Base-by-base conservation (phyloP, 2,329 filamentous ascomycete genomes). In the Aspergillus sp. region DNA sequence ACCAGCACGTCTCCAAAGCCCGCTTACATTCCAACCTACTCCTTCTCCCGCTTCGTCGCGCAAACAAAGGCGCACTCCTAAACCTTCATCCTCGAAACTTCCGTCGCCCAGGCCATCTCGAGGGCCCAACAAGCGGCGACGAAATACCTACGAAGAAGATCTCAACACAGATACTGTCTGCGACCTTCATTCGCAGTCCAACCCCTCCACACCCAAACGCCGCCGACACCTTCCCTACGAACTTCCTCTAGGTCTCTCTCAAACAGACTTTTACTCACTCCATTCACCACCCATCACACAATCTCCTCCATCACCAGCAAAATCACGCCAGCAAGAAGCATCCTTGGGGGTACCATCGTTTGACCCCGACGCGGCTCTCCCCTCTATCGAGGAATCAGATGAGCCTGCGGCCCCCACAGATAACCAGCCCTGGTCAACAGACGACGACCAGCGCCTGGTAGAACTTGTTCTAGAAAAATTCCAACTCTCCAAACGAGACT, bases 131-230 rank as follows among this genome's bases (percentile, higher is more conserved):
- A 79, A 79, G 62, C 70, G 77, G 52, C 64, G 70, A 24, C 73
- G 76, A 56, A 68, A 70, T 48, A 56, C 60, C 15, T 69, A 66
- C 49, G 71, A 70, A 54, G 68, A 69, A 19, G 55, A 65, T 12
- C 52, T 56, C 17, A 58, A 68, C 53, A 58, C 35, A 9, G 35
- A 47, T 31, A 9, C n/a, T 11, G 52, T 58, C 27, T 55, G 43
- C 48, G 53, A 66, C 21, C 47, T 64, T 15, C 59, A 66, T 31
- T 45, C 61, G 41, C 35, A 62, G 40, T 60, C 68, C 46, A 68
- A 64, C 39, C 71, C 73, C 56, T 73, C 74, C 4, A 81, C 79
- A 11, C 79, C 79, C 4, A 81, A 81, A 63, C 74, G 78, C 60
- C 72, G 66, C 40, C 71, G 77, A 17, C 70, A 74, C 23, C 65